Conservation (phyloP, 2,329 filamentous ascomycete genomes). For the Anthostomella pinea region DNA sequence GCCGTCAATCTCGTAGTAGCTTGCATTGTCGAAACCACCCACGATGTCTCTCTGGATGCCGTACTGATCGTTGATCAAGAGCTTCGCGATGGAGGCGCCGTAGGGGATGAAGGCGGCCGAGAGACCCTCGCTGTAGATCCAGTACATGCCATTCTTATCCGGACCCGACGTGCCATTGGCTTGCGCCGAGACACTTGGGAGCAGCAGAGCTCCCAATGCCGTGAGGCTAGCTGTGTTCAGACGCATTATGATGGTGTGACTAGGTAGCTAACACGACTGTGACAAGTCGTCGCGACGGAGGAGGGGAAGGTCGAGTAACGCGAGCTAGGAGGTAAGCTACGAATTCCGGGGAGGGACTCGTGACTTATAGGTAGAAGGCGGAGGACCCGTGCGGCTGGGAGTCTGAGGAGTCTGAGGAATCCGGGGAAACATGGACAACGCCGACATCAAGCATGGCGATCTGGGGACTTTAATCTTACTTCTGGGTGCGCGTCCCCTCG, state of each 20-base stretch:
- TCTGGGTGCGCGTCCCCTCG: no score
- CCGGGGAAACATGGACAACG: conserved; percentile 12
- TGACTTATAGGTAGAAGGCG: conserved; percentile 19
- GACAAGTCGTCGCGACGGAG: conserved; percentile 21
- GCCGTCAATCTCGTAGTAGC: conserved; percentile 62
- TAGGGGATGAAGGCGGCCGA: conserved; percentile 70
- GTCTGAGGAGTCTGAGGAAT: neutral
- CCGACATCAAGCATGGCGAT: conserved; percentile 6
- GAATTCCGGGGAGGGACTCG: conserved; percentile 14
- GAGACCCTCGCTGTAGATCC: conserved; percentile 65
- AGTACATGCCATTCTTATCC: conserved; percentile 66
- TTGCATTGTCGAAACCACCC: conserved; percentile 73
- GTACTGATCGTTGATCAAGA: conserved; percentile 67
- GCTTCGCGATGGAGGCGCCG: conserved; percentile 69
- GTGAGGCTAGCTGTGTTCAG: conserved; percentile 24
- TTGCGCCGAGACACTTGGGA: conserved; percentile 30
- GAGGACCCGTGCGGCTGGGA: neutral
- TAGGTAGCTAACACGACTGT: no score
- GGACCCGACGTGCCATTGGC: conserved; percentile 36
- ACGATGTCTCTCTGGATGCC: conserved; percentile 70
- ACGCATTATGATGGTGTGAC: conserved; percentile 33
- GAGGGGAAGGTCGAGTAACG: conserved; percentile 11
- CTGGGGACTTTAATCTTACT: conserved; percentile 24
- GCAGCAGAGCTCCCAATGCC: conserved; percentile 30
- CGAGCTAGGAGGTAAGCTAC: conserved; percentile 2